Conservation (phyloP, 2,329 filamentous ascomycete species). For the Penicillium sp. region DNA sequence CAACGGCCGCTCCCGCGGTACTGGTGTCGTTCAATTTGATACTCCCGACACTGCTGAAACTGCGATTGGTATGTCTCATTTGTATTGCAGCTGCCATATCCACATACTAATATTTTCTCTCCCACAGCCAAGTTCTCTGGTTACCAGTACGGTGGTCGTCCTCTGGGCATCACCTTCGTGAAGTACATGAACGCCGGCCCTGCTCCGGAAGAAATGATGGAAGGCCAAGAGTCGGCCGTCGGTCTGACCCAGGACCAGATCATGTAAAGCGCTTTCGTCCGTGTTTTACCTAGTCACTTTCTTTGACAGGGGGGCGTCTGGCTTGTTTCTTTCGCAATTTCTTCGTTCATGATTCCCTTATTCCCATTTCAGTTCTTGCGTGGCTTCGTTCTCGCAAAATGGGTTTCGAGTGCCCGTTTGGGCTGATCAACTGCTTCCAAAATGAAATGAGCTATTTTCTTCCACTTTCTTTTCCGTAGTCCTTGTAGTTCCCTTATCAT, state of each 20-base stretch:
- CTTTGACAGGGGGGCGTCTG: constrained; percentile 6
- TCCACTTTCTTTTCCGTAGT: not conserved
- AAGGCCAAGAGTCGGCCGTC: constrained; percentile 59
- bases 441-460: not conserved
- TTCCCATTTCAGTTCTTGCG: constrained; percentile 14
- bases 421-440: constrained; percentile 4
- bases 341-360: constrained; percentile 19
- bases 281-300: constrained; percentile 5
- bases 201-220: constrained; percentile 67
- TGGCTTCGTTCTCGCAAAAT: constrained; percentile 2
- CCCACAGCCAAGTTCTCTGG: constrained; percentile 77
- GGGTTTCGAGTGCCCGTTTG: constrained; percentile 6
- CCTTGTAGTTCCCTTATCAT: not conserved
- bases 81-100: not conserved
- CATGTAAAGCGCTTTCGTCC: constrained; percentile 53
- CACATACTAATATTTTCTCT: constrained; percentile 17
- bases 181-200: constrained; percentile 69
- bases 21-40: constrained; percentile 93
- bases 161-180: constrained; percentile 84
- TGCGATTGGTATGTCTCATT: constrained; percentile 56
- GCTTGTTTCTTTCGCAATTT: constrained; percentile 4
- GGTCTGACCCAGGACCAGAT: constrained; percentile 95
- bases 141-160: constrained; percentile 92
- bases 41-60: constrained; percentile 75
- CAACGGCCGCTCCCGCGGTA: constrained; percentile 87